phyloP scores from a whole-genome alignment of 2,329 filamentous ascomycete species.

The Cytospora schulzeri region DNA sequence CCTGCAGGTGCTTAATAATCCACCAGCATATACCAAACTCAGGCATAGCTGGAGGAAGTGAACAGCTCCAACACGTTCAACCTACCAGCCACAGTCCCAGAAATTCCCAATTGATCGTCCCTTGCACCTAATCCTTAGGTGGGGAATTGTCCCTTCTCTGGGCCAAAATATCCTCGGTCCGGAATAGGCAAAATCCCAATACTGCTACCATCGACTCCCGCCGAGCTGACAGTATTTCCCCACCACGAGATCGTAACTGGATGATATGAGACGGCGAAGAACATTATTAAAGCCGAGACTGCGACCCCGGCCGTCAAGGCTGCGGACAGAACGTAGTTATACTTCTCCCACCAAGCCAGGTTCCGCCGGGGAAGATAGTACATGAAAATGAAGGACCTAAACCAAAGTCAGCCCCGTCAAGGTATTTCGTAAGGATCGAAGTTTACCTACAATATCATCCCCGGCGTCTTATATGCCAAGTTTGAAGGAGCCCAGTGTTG shows the following conservation, averaged over 20 bases:
- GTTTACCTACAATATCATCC: slow-evolving; percentile 41
- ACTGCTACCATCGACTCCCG: slow-evolving; percentile 31
- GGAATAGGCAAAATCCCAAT: slow-evolving; percentile 30
- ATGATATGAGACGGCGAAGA: slow-evolving; percentile 43
- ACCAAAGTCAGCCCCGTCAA: no score
- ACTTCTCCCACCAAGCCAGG: slow-evolving; percentile 47
- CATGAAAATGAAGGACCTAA: slow-evolving; percentile 44
- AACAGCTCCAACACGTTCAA: no score
- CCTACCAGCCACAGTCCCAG: no score
- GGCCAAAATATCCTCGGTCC: slow-evolving; percentile 32
- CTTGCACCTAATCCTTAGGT: not conserved
- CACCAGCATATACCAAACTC: no score
- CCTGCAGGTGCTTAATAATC: no score
- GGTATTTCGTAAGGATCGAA: no score
- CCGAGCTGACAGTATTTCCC: slow-evolving; percentile 43
- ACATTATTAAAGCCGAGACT: slow-evolving; percentile 42
- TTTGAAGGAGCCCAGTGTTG: slow-evolving; percentile 48
- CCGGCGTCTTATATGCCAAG: slow-evolving; percentile 46
- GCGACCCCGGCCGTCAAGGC: slow-evolving; percentile 43
- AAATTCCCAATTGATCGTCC: no score
- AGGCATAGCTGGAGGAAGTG: not conserved
- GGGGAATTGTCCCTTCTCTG: slow-evolving; percentile 24
- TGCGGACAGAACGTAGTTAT: slow-evolving; percentile 45
- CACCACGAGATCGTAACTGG: slow-evolving; percentile 41
- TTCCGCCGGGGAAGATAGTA: slow-evolving; percentile 43